These are phyloP conservation scores for Coemansia sp. DNA, from an alignment of 192 early-diverging fungal species.

Conservation along the genomic window DNA sequence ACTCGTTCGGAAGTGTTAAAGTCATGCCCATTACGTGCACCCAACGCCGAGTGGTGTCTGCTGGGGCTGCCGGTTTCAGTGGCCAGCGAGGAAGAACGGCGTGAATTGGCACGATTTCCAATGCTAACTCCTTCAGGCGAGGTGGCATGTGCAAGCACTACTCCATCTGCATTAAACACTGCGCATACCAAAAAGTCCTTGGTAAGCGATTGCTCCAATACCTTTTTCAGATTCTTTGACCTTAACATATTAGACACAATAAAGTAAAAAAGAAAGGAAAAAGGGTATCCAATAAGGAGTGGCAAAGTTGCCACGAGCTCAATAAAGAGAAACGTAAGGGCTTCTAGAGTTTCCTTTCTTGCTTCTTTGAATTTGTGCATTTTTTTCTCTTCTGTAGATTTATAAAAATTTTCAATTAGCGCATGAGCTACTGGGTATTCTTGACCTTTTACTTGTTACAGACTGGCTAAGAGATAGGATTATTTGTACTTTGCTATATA, in stretches of 20 bases:
- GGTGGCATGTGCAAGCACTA: slow-evolving; percentile 41
- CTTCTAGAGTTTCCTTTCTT: no score
- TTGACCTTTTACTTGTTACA: no score
- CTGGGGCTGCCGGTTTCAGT: slow-evolving; percentile 4
- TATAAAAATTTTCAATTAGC: no score
- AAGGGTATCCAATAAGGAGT: neutral
- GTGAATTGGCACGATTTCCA: neutral
- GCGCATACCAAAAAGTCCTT: slow-evolving; percentile 38
- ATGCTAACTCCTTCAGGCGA: neutral
- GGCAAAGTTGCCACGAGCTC: no score
- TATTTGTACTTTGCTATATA: no score
- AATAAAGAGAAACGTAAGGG: no score
- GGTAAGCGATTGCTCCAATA: slow-evolving; percentile 44
- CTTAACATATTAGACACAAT: slow-evolving; percentile 27
- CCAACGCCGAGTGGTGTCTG: neutral
- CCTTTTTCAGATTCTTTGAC: slow-evolving; percentile 39
- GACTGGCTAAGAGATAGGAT: no score
- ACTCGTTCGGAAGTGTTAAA: slow-evolving; percentile 3
- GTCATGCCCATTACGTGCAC: neutral
- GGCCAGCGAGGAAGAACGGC: neutral
- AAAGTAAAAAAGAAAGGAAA: slow-evolving; percentile 2
- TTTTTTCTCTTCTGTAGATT: no score
- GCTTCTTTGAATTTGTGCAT: no score
- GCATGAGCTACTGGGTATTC: no score
- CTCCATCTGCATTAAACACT: slow-evolving; percentile 45